Evolutionary conservation across 2,329 filamentous ascomycete genomes (phyloP).

Genomic region (Epicoccum sorghinum): DNA sequence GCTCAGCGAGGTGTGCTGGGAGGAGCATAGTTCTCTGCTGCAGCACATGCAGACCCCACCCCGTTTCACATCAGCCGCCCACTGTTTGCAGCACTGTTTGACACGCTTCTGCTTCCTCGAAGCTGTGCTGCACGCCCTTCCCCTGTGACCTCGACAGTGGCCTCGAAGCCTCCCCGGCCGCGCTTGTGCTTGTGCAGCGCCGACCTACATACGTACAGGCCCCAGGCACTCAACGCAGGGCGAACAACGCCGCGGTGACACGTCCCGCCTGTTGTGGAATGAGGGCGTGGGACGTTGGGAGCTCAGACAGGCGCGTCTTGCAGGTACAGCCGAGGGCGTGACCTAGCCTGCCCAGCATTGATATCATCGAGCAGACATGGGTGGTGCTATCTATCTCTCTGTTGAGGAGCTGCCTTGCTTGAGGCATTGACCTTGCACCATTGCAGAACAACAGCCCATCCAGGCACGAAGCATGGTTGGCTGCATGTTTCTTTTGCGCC

Average conservation of each 20-base stretch:
- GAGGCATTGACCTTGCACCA: not conserved
- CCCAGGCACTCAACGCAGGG: constrained; percentile 9
- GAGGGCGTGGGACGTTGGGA: constrained; percentile 2
- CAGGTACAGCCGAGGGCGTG: constrained; percentile 4
- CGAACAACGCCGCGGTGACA: constrained; percentile 13
- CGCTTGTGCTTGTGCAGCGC: not conserved
- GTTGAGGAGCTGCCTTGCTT: not conserved
- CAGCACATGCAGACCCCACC: constrained; percentile 7
- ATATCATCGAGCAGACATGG: too few relatives aligned
- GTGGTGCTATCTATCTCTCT: not conserved
- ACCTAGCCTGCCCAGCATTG: not conserved
- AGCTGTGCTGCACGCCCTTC: not conserved
- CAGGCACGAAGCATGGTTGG: not conserved
- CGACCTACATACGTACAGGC: not conserved
- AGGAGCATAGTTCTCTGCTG: not conserved
- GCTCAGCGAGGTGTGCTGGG: not conserved
- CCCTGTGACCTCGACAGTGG: not conserved
- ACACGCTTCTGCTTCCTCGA: not conserved
- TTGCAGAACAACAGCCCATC: not conserved
- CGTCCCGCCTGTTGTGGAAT: constrained; percentile 14
- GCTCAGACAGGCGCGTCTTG: constrained; percentile 7
- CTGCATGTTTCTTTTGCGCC: not conserved
- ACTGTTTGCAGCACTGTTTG: constrained; percentile 22
- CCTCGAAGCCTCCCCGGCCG: not conserved
- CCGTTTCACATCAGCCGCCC: constrained; percentile 26